Evolutionary conservation across 106 monocot species (phyloP).

Genomic region (Hemerocallis citrina): DNA sequence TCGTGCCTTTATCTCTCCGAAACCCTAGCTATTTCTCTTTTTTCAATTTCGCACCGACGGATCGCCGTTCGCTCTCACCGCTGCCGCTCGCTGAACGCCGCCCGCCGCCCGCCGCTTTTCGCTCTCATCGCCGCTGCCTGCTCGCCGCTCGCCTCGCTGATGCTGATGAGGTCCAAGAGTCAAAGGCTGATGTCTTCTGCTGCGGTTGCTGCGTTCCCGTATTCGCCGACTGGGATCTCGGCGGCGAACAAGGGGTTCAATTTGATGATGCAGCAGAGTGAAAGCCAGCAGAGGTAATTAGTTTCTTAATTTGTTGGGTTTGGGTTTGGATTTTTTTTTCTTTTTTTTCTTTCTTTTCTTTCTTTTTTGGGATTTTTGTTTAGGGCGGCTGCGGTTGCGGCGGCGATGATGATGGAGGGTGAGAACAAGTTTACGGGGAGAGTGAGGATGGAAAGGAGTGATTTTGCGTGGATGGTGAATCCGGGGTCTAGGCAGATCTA

Average conservation of each 20-base stretch:
- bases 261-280: conserved; percentile 23
- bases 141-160: conserved; percentile 19
- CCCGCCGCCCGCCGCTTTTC: neutral
- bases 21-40: no score
- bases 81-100: no score
- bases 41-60: no score
- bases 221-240: conserved; percentile 28
- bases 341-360: neutral
- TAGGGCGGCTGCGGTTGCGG: conserved; percentile 34
- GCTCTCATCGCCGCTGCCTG: neutral
- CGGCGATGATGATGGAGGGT: conserved; percentile 42
- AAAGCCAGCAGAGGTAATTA: neutral
- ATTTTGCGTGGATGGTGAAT: conserved; percentile 43
- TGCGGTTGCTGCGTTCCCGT: conserved; percentile 38
- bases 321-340: no score
- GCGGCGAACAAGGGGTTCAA: conserved; percentile 9
- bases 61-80: no score
- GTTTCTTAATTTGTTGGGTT: neutral
- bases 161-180: conserved; percentile 54
- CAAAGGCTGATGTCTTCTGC: conserved; percentile 17
- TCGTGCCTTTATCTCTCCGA: no score
- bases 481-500: conserved; percentile 83
- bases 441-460: conserved; percentile 40
- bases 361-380: neutral
- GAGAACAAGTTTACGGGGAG: conserved; percentile 51